Base-by-base conservation (phyloP, 2,329 filamentous ascomycete species). In the Dothideomycetidae sp. region DNA sequence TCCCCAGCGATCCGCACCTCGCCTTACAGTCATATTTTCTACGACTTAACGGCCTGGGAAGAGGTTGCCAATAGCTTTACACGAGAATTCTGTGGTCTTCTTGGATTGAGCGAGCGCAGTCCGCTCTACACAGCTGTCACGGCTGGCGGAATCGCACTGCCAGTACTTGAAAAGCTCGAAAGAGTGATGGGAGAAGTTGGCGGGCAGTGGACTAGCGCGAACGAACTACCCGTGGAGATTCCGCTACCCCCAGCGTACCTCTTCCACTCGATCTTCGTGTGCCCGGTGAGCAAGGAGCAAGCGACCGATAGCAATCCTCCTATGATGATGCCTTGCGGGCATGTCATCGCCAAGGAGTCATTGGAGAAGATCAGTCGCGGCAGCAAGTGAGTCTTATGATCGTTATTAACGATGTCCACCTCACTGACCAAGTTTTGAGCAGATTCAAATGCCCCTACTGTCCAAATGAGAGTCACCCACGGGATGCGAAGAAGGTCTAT, bases 211-310 rank as follows among this genome's bases (percentile, higher is more conserved):
- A 94, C 86, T 1, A 86, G 83, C 3, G 73, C 81, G 43, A 78
- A 90, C 52, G 90, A 98, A 57, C 66, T 98, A 12, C 84, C 88
- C 0, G 71, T 78, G 30, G 75, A 79, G 56, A 77, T 77, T 11
- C 71, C 75, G 0, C 60, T 79, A 3, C 75, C 75, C 2, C 69
- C 68, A 2, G 65, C 67, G 4, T 79, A 77, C 52, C 66, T 71
- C 36, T 98, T 93, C 64, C 90, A 98, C 58, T 81, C 81, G 39
- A 94, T 98, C 53, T 98, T 98, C 54, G 90, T 98, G 29, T 98
- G 90, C 53, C 90, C 90, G 0, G 90, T 98, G 4, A 86, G 80
- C 50, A 96, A 96, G 57, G 90, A 94, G 54, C 90, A 98, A 58
- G 85, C 81, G 0, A 98, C 88, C 0, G 85, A 93, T 51, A 63